These are phyloP conservation scores for Sarocladium strictum DNA, from an alignment of 2,329 filamentous ascomycete species.

Conservation along the genomic window DNA sequence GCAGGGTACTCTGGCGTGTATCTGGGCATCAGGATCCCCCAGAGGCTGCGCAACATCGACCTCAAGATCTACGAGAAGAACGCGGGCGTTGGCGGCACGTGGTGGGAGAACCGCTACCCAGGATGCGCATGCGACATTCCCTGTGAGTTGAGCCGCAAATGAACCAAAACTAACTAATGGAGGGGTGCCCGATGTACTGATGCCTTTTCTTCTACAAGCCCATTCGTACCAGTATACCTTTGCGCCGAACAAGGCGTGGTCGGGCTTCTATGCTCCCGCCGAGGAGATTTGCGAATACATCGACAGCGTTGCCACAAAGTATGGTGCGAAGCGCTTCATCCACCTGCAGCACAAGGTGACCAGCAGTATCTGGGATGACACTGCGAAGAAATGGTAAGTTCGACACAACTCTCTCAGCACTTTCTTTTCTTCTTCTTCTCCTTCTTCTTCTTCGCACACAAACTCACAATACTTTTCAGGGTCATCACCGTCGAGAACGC, in stretches of 20 bases:
- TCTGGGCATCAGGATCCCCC: slow-evolving; percentile 12
- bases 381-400: slow-evolving; percentile 16
- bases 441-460: not conserved
- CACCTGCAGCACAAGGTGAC: slow-evolving; percentile 2
- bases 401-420: not conserved
- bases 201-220: too few species aligned
- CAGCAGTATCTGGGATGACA: slow-evolving; percentile 39
- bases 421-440: too few species aligned
- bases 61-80: slow-evolving; percentile 11
- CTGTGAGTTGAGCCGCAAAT: not conserved
- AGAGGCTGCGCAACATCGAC: slow-evolving; percentile 3
- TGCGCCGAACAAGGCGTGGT: slow-evolving; percentile 8
- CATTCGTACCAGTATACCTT: slow-evolving; percentile 9
- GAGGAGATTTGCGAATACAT: slow-evolving; percentile 37
- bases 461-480: not conserved
- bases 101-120: slow-evolving; percentile 9
- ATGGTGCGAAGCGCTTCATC: slow-evolving; percentile 26
- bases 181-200: too few species aligned
- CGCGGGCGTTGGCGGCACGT: slow-evolving; percentile 8
- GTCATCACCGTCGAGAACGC: slow-evolving; percentile 18
- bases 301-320: slow-evolving; percentile 35
- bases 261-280: slow-evolving; percentile 17
- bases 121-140: slow-evolving; percentile 7
- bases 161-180: too few species aligned
- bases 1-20: slow-evolving; percentile 14